phyloP scores from a whole-genome alignment of 495 filamentous ascomycete species.

The Friedmanniomyces endolithicus region DNA sequence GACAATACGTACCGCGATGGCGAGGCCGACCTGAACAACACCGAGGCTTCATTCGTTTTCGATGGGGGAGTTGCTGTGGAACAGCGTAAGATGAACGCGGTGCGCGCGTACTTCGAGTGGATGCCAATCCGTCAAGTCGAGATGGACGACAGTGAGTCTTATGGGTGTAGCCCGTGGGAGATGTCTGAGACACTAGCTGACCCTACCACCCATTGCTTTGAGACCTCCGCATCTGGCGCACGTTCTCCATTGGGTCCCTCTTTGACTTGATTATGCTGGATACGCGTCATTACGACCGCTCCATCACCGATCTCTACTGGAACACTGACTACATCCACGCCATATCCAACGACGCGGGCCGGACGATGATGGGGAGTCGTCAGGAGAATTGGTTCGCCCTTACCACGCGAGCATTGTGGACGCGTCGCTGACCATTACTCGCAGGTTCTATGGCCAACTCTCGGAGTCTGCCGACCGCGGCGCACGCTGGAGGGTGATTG shows the following conservation, averaged over 20 bases:
- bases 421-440: background rate
- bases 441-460: conserved; percentile 46
- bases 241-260: conserved; percentile 50
- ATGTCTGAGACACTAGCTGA: no score
- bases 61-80: conserved; percentile 50
- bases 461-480: conserved; percentile 40
- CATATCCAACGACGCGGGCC: conserved; percentile 44
- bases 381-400: conserved; percentile 47
- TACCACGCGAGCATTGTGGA: no score
- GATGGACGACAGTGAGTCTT: conserved; percentile 62
- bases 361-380: conserved; percentile 49
- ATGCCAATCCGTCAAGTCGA: conserved; percentile 44
- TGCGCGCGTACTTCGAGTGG: conserved; percentile 63
- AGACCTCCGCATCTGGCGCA: conserved; percentile 56
- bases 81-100: conserved; percentile 56
- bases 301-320: conserved; percentile 38
- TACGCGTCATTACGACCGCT: conserved; percentile 54
- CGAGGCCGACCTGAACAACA: conserved; percentile 43
- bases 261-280: conserved; percentile 59
- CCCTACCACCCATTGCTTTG: no score
- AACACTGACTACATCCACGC: conserved; percentile 44
- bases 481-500: conserved; percentile 52
- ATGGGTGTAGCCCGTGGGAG: no score
- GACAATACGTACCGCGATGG: conserved; percentile 51
- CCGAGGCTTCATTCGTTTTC: conserved; percentile 46